These are phyloP conservation scores for Leucosporidium yakuticum DNA, from an alignment of 768 basidiomycete species.

Conservation along the genomic window DNA sequence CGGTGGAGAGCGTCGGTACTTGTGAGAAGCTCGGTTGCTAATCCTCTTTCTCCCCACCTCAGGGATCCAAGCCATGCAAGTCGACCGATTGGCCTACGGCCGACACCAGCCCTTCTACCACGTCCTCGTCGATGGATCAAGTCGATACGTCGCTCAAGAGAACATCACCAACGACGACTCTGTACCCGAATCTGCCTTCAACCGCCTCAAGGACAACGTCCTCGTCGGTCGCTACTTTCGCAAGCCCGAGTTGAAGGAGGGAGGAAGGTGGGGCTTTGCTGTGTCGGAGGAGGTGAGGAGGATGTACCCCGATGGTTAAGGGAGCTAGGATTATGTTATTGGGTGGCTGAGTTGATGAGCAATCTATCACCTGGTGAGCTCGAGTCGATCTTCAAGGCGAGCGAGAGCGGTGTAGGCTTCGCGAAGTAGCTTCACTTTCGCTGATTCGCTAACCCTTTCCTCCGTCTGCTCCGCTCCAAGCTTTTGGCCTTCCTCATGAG, in stretches of 20 bases:
- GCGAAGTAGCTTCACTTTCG: no score
- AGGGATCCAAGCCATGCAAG: constrained; percentile 31
- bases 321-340: no score
- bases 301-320: constrained; percentile 18
- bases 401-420: no score
- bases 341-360: no score
- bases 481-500: no score
- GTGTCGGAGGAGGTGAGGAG: constrained; percentile 11
- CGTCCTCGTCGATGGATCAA: constrained; percentile 18
- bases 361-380: no score
- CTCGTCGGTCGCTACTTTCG: constrained; percentile 22
- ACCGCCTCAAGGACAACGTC: neutral
- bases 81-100: constrained; percentile 20
- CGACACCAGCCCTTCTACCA: constrained; percentile 31
- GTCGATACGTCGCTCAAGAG: constrained; percentile 29
- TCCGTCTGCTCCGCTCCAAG: no score
- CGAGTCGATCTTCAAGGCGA: no score
- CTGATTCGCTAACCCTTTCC: no score
- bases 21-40: no score
- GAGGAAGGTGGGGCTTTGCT: constrained; percentile 14
- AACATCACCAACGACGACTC: constrained; percentile 10
- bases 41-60: neutral
- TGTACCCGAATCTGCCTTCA: neutral
- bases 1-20: no score
- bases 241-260: constrained; percentile 4